Evolutionary conservation across 2,329 filamentous ascomycete genomes (phyloP).

Genomic region (Chrysoporthe cubensis): DNA sequence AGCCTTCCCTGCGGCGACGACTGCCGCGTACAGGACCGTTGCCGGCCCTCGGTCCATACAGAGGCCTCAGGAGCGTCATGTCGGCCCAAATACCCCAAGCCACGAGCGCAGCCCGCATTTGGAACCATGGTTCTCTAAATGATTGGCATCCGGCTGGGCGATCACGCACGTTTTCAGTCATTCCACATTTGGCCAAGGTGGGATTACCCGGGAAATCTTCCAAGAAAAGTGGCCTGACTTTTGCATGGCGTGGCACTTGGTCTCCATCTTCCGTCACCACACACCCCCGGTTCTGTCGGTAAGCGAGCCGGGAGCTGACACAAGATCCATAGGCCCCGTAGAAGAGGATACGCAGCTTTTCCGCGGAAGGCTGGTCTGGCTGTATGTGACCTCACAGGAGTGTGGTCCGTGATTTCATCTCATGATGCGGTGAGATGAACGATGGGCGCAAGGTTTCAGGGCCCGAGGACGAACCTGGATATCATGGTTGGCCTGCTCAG

Average conservation of each 20-base stretch:
- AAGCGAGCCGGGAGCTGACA: constrained; percentile 8
- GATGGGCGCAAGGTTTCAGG: not conserved
- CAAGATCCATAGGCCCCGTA: not conserved
- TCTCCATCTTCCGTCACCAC: constrained; percentile 3
- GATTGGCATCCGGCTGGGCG: not conserved
- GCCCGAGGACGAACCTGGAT: not conserved
- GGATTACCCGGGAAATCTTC: not conserved
- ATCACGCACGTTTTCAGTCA: not conserved
- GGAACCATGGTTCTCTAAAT: not conserved
- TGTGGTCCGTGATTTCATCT: not conserved
- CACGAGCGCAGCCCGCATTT: not conserved
- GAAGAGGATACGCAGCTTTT: constrained; percentile 1
- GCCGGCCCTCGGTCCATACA: not conserved
- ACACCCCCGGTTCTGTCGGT: constrained; percentile 14
- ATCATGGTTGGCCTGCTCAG: constrained; percentile 6
- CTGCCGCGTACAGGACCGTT: not conserved
- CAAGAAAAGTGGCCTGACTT: constrained; percentile 17
- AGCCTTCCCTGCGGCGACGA: not conserved
- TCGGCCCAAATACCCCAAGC: not conserved
- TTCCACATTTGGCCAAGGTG: not conserved
- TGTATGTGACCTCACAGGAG: not conserved
- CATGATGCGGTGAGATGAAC: constrained; percentile 1
- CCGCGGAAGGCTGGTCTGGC: not conserved
- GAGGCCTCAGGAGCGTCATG: not conserved
- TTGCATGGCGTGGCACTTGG: constrained; percentile 20